Base-by-base conservation (phyloP, 371 early-diverging fungal species). In the Rhizopus arrhizus region DNA sequence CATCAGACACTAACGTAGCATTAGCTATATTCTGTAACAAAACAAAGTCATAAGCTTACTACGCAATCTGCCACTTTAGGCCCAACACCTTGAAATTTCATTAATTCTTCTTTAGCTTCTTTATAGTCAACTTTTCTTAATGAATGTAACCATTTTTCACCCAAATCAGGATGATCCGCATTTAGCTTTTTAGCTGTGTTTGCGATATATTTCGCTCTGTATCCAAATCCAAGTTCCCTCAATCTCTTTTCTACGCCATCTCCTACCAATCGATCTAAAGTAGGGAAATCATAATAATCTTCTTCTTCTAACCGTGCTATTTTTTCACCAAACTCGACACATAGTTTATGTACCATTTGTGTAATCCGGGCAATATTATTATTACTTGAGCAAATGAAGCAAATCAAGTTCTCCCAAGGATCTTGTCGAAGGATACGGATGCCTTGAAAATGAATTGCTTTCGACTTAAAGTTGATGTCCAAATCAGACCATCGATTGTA, bases 21-120 rank as follows among this genome's bases (percentile, higher is more conserved):
- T 15, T 3, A 52, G 4, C 16, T 12, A 56, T 2, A 31, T 4
- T 5, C 4, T 48, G 35, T 31, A 10, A 7, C 51, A 49, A 47
- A 16, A 22, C 35, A 49, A 0, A 1, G 1, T 36, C 11, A 1
- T 9, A 0, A 36, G 7, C 43, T 67, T 86, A 88, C 90, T 58
- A 99, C 88, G 68, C 99, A 99, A 73, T 99, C 99, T 2, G 98
- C 98, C 4, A 99, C 98, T 72, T 99, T 99, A 3, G 95, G 92
- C 0, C 89, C 88, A 3, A 93, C 91, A 0, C 94, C 95, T 42
- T 86, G 73, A 12, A 95, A 69, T 22, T 82, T 61, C 59, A 91
- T 58, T 33, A 96, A 71, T 13, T 84, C 86, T 8, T 43, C 56
- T 42, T 85, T 84, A 0, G 88, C 91, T 51, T 83, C 86, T 5